Conservation (phyloP, 106 monocot species). For the Apostasia ramifera region DNA sequence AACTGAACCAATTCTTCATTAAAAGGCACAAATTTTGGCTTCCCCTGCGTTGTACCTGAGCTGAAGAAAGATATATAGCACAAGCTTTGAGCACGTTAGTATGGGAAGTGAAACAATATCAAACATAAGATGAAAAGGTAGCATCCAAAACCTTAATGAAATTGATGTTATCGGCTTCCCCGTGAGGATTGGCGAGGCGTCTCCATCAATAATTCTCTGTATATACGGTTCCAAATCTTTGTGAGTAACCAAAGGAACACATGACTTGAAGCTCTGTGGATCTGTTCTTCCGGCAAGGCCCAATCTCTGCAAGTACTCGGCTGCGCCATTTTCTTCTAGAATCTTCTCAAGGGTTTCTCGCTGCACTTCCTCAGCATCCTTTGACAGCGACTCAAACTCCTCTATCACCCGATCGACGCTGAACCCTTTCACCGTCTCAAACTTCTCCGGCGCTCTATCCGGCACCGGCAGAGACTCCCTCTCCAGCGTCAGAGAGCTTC, state of each 20-base stretch:
- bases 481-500: neutral
- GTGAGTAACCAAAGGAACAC: conserved; percentile 71
- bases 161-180: conserved; percentile 60
- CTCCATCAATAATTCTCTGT: conserved; percentile 71
- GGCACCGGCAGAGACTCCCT: neutral
- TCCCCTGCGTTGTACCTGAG: conserved; percentile 29
- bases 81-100: neutral
- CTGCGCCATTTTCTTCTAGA: conserved; percentile 55
- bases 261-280: conserved; percentile 56
- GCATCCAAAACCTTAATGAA: conserved; percentile 55
- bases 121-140: neutral
- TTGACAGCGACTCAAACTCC: conserved; percentile 63
- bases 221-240: conserved; percentile 70
- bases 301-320: conserved; percentile 62
- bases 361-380: conserved; percentile 61
- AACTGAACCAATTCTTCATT: conserved; percentile 41
- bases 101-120: neutral
- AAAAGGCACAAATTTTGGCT: conserved; percentile 46
- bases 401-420: conserved; percentile 41
- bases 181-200: conserved; percentile 54
- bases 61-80: neutral
- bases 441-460: neutral
- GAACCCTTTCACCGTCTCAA: conserved; percentile 30
- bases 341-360: conserved; percentile 60
- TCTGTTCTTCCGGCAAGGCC: conserved; percentile 76